Percentiles rank a stretch among this genome's conserved stretches.
These are phyloP conservation scores for Curvularia sp. DNA, from an alignment of 2,329 filamentous ascomycete species.

Conservation along the genomic window DNA sequence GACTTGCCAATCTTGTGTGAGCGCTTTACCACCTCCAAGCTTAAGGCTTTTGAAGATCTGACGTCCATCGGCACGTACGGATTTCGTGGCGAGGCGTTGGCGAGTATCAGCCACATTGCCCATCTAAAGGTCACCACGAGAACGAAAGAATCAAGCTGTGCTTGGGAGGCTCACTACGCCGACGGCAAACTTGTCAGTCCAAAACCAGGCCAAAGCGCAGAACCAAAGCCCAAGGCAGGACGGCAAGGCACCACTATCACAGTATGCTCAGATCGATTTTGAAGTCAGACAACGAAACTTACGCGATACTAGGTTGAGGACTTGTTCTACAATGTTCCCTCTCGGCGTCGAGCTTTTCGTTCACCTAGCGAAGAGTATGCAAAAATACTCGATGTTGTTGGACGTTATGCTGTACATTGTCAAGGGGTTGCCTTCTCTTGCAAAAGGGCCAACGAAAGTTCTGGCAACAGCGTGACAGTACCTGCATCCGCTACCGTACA, in stretches of 20 bases:
- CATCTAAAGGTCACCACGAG: constrained; percentile 95
- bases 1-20: constrained; percentile 92
- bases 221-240: constrained; percentile 87
- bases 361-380: constrained; percentile 94
- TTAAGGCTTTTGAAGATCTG: constrained; percentile 92
- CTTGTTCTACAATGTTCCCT: constrained; percentile 95
- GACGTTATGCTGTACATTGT: constrained; percentile 92
- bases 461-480: constrained; percentile 76
- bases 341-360: constrained; percentile 84
- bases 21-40: constrained; percentile 94
- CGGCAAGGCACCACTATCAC: constrained; percentile 92
- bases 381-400: constrained; percentile 95
- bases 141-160: constrained; percentile 84
- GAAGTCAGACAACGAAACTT: constrained; percentile 7
- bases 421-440: constrained; percentile 91
- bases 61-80: constrained; percentile 91
- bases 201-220: constrained; percentile 85
- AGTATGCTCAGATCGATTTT: constrained; percentile 52
- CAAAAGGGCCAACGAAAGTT: constrained; percentile 92
- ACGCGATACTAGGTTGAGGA: constrained; percentile 72
- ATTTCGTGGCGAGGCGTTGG: constrained; percentile 94
- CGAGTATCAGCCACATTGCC: constrained; percentile 97
- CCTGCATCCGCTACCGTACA: constrained; percentile 73
- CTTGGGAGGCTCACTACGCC: constrained; percentile 88
- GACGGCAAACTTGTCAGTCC: constrained; percentile 80